Base-by-base conservation (phyloP, 768 basidiomycete species). In the Porphyrellus cyaneotinctus region DNA sequence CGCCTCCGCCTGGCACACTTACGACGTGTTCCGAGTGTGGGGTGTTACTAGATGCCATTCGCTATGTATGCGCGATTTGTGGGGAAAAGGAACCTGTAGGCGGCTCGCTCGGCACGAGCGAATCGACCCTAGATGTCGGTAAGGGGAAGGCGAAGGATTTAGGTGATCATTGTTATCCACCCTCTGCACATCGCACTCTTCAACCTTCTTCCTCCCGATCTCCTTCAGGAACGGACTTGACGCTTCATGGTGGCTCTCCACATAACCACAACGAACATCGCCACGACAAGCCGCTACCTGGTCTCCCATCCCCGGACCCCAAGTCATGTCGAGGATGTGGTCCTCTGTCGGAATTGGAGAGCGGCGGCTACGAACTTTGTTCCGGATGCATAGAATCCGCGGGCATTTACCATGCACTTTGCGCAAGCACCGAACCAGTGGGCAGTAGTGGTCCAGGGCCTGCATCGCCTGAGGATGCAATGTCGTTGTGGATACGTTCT, bases 21-120 rank as follows among this genome's bases (percentile, higher is more conserved):
- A 91, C 92, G 1, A 80, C 83, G 44, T 97, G 95, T 68, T 93
- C 91, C 1, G 81, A 82, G 42, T 97, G 95, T 60, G 87, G 87
- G 14, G 68, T 76, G 0, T 62, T 83, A 7, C 73, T 97, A 18
- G 87, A 91, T 47, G 78, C 82, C n/a, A 83, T 95, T 66, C 84
- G 91, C 42, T 97, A 97, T 67, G 85, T 95, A 14, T 97, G 95
- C 63, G 78, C 85, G 5, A 87, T 84, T 22, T 95, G 94, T 61
- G 92, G 91, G 10, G 88, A 90, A 69, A 90, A 85, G 66, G 70
- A 77, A 43, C 80, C 87, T 7, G 62, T 66, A 6, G 38, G 53
- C 56, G 56, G 45, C 55, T 52, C 49, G 55, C 44, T 53, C 20
- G 28, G 22, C 11, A 36, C 43, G 26, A 56, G 47, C 28, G 57